Base-by-base conservation (phyloP, 306 rosid species). In the Begonia loranthoides region DNA sequence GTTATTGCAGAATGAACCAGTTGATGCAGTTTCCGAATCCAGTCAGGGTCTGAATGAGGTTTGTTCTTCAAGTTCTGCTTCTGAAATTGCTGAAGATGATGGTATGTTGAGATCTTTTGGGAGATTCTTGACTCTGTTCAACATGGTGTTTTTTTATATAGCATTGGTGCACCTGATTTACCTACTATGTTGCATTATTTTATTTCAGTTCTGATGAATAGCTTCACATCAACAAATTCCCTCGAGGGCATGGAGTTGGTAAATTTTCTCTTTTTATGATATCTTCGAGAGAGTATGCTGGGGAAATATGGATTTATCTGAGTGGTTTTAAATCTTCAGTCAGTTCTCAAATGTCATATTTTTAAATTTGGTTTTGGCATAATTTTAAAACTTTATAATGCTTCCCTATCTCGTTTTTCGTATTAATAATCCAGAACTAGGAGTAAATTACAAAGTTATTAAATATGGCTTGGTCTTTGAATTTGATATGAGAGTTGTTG, bases 51-150 rank as follows among this genome's bases (percentile, higher is more conserved):
- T 50, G 62, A 62, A 63, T 48, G 84, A 56, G 70, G 57, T 76
- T 70, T 60, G 73, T 60, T 63, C 76, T 51, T 74, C 76, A 55
- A 81, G 82, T 71, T 60, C 86, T 65, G 66, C 71, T 15, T 78
- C 87, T 49, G 83, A 67, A 61, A 53, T 60, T 62, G 73, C 54
- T 51, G 76, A 70, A 48, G 76, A 79, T 73, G 76, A 72, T 47
- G 73, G 79, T 64, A 71, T 70, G 75, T 59, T 57, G 50, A 34
- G 36, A 59, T 62, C 52, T 46, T 49, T 59, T 38, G 69, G 62
- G 17, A 33, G 17, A 11, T 24, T 45, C 57, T 51, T 45, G 48
- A 14, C 66, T 49, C 57, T 54, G 67, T 70, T 62, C 36, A 28
- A 5, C 9, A 28, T 28, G 9, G 6, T 28, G 36, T 28, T 28